Evolutionary conservation across 73 alveolate genomes (phyloP).

Genomic region (Breviolum minutum): DNA sequence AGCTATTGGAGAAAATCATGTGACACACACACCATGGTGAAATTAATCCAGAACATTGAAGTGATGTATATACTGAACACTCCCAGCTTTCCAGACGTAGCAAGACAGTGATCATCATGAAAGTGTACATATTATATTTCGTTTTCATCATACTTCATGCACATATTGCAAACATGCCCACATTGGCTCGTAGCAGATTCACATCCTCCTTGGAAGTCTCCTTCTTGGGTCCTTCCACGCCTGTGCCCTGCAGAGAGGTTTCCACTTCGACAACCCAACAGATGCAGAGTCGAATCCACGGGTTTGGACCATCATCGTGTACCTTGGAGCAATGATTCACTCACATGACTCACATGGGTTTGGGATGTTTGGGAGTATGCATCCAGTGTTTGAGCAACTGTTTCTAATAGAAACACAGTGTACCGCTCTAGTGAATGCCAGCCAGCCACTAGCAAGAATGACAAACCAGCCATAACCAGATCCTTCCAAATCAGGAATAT

Average conservation of each 20-base stretch:
- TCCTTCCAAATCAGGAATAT: neutral
- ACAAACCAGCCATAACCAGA: neutral
- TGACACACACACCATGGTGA: no score
- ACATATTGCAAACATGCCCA: neutral
- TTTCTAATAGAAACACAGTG: no score
- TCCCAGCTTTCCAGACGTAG: no score
- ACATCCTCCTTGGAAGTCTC: neutral
- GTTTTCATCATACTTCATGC: neutral
- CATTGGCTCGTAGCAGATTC: no score
- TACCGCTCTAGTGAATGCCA: neutral
- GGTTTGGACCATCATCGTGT: constrained; percentile 12
- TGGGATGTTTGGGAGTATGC: no score
- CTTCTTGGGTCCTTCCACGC: neutral
- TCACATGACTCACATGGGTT: no score
- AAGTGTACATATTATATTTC: no score
- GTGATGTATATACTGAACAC: no score
- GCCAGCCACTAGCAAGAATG: neutral
- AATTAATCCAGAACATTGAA: no score
- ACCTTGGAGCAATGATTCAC: neutral
- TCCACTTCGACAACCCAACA: constrained; percentile 19
- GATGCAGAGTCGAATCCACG: constrained; percentile 6
- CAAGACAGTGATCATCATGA: no score
- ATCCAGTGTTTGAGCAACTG: no score
- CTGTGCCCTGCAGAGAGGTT: neutral
- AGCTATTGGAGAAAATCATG: no score